Percentiles rank a stretch among this genome's conserved stretches.
Evolutionary conservation across 1,284 basidiomycete genomes (phyloP).

Genomic region (Sporisorium iseilematis-ciliati): DNA sequence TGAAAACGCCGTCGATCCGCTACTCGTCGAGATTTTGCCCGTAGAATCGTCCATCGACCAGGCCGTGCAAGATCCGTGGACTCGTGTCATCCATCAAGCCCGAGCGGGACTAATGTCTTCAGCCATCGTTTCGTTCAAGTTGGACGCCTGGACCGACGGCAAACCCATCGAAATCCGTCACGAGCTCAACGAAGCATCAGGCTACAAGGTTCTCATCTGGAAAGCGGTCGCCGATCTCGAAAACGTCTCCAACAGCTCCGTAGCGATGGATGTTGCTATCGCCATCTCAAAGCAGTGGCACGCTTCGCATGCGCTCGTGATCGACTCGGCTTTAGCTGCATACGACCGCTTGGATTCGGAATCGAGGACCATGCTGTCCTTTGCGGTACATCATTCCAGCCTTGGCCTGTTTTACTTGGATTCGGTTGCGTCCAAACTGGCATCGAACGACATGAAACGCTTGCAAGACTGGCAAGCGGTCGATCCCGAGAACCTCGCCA

Average conservation of each 20-base stretch:
- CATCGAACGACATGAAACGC: background rate
- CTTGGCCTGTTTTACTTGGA: conserved; percentile 14
- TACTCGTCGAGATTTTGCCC: background rate
- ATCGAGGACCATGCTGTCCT: conserved; percentile 10
- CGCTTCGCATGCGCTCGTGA: conserved; percentile 3
- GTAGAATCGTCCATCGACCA: background rate
- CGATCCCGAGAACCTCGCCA: conserved; percentile 3
- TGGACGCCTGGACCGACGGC: conserved; percentile 7
- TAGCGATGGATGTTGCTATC: conserved; percentile 6
- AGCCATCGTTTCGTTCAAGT: conserved; percentile 12
- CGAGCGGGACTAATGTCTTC: conserved; percentile 8
- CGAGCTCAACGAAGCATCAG: conserved; percentile 12
- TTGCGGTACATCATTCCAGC: conserved; percentile 13
- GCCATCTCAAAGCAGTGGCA: conserved; percentile 14
- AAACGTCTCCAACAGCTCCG: background rate
- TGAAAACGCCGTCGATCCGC: background rate
- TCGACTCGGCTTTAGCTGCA: conserved; percentile 8
- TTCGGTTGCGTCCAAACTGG: background rate
- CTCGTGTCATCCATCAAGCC: conserved; percentile 4
- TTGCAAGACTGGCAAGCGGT: conserved; percentile 7
- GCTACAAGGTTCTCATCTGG: conserved; percentile 14
- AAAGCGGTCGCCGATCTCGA: conserved; percentile 8
- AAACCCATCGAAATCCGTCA: conserved; percentile 5
- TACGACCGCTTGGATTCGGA: conserved; percentile 7
- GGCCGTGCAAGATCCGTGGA: conserved; percentile 5